A percentile compares a stretch with the other conserved stretches of the same genome.
Conservation (phyloP, 116 monocot species). For the Zostera marina region DNA sequence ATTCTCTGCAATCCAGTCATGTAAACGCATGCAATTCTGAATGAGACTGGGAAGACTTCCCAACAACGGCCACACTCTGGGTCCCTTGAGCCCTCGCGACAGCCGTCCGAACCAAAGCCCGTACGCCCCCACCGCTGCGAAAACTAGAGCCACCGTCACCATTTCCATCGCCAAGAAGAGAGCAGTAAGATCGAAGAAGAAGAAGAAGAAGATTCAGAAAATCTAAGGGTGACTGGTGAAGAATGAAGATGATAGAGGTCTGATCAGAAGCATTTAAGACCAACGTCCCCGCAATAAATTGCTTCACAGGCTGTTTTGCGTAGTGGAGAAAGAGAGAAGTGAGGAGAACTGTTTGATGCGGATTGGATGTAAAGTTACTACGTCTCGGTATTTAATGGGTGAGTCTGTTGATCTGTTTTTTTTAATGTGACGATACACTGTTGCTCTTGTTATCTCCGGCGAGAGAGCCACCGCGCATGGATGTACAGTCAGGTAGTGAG, state of each 20-base stretch:
- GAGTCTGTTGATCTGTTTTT: too few relatives aligned
- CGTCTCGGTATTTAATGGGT: too few relatives aligned
- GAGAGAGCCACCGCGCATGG: too few relatives aligned
- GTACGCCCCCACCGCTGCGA: conserved; percentile 5
- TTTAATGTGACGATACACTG: too few relatives aligned
- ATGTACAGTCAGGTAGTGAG: too few relatives aligned
- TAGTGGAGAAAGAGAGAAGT: too few relatives aligned
- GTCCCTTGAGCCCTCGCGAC: conserved; percentile 10
- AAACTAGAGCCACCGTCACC: background rate
- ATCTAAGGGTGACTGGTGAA: background rate
- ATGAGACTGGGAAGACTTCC: conserved; percentile 19
- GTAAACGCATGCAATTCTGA: conserved; percentile 8
- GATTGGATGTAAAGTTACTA: too few relatives aligned
- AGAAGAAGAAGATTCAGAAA: background rate
- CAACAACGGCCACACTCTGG: conserved; percentile 14
- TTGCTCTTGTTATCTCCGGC: too few relatives aligned
- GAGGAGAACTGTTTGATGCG: too few relatives aligned
- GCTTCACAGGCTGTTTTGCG: too few relatives aligned
- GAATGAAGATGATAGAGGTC: background rate
- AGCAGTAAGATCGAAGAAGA: background rate
- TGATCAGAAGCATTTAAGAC: background rate
- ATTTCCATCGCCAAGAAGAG: background rate
- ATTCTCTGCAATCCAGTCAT: conserved; percentile 22
- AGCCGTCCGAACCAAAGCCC: conserved; percentile 12
- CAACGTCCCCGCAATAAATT: too few relatives aligned